Base-by-base conservation (phyloP, 2,329 filamentous ascomycete species). In the Aspergillus candidus region DNA sequence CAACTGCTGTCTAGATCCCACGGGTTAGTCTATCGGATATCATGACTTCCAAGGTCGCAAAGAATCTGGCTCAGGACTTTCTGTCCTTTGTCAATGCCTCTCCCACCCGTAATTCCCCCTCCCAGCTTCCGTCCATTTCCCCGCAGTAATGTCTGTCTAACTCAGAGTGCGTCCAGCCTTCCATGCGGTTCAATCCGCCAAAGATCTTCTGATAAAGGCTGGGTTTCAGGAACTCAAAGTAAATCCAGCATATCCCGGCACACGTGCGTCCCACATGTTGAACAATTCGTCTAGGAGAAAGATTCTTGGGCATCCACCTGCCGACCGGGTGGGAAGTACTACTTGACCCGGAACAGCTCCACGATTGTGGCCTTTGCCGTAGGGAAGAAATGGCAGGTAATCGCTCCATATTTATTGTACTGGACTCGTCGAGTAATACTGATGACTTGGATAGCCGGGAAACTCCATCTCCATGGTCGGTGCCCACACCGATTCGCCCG, bases 401-500 rank as follows among this genome's bases (percentile, higher is more conserved):
- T 8, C 47, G 55, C 46, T 43, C 32, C 31, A 5, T 14, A 11
- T 6, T 6, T 2, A 14, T 29, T 31, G 5, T 33, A 15, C 10
- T 13, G n/a, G 18, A 35, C 27, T 7, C n/a, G 14, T 3, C 4
- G 11, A 31, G 17, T 22, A 27, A 37, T 30, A 11, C 22, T 46
- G 11, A 49, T 44, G n/a, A 15, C 29, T 22, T 38, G 7, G 10
- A 12, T 51, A 72, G 70, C 82, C 91, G 2, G 91, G 91, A 35
- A 94, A 94, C 66, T 84, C 90, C 7, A 83, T 96, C 50, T 72
- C 87, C 65, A 95, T 97, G 80, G 82, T 98, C 49, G 93, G 91
- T 56, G 90, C 93, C 32, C 91, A 98, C 70, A 97, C 93, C 47
- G 93, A 98, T 70, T 96, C 90, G 10, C 89, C 88, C 5, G 90